Conservation (phyloP, 805 yeast genomes). For the Suhomyces vadensis region DNA sequence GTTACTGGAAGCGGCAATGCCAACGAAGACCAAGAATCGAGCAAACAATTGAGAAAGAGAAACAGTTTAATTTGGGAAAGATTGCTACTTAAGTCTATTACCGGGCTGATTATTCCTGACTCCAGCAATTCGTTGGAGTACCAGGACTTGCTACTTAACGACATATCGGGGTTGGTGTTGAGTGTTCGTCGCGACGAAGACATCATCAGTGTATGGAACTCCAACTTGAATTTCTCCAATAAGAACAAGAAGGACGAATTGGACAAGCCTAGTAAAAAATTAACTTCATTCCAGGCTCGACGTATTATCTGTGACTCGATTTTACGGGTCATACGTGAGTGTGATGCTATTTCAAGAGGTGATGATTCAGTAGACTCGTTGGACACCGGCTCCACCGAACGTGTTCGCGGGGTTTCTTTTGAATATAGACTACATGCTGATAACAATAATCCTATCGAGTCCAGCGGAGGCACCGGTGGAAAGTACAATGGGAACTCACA, state of each 20-base stretch:
- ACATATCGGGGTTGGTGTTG: conserved; percentile 60
- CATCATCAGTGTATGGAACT: conserved; percentile 63
- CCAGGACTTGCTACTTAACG: conserved; percentile 44
- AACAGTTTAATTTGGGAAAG: conserved; percentile 56
- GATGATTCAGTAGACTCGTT: conserved; percentile 31
- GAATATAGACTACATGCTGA: conserved; percentile 51
- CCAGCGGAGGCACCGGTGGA: conserved; percentile 6
- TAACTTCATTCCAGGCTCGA: conserved; percentile 46
- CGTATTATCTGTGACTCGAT: conserved; percentile 49
- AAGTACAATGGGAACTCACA: conserved; percentile 6
- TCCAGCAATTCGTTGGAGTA: conserved; percentile 30
- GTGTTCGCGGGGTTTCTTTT: conserved; percentile 47
- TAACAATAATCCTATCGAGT: conserved; percentile 17
- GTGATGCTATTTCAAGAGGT: conserved; percentile 44
- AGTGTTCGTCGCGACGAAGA: conserved; percentile 62
- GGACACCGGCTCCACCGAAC: conserved; percentile 38
- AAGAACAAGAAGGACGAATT: conserved; percentile 19
- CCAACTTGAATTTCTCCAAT: conserved; percentile 40
- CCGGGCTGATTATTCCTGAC: conserved; percentile 50
- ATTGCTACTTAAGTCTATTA: conserved; percentile 49
- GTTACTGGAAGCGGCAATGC: conserved; percentile 5
- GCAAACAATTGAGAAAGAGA: conserved; percentile 30
- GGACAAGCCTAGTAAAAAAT: conserved; percentile 27
- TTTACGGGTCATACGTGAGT: conserved; percentile 47
- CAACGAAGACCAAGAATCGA: conserved; percentile 19